Conservation (phyloP, 176 grass and related monocot species). For the Tillandsia leiboldiana region DNA sequence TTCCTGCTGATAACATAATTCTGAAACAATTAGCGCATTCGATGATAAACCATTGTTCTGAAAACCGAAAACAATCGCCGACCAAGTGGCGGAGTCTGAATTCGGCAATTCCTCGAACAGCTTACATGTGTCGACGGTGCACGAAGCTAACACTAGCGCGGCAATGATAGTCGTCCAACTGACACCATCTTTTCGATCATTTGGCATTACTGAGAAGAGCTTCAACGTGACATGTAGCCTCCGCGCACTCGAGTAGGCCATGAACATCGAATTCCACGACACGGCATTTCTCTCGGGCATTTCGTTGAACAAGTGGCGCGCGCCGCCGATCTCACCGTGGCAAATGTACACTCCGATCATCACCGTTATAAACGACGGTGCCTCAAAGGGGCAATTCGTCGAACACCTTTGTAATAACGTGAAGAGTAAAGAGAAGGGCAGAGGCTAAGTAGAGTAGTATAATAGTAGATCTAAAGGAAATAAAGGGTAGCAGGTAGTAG, state of each 20-base stretch:
- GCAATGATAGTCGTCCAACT: slow-evolving; percentile 1
- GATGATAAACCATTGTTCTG: not conserved
- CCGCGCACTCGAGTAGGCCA: not conserved
- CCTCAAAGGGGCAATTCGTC: not conserved
- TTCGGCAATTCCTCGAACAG: slow-evolving; percentile 1
- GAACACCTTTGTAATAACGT: not conserved
- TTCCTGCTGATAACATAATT: not conserved
- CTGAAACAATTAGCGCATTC: not conserved
- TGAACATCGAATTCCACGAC: slow-evolving; percentile 3
- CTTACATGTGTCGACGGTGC: not conserved
- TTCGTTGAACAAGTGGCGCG: not conserved
- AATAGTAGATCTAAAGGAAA: too few species aligned
- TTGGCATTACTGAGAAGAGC: not conserved
- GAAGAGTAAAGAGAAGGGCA: too few species aligned
- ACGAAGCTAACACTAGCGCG: not conserved
- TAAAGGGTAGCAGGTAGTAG: too few species aligned
- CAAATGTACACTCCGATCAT: slow-evolving; percentile 4
- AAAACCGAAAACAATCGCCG: not conserved
- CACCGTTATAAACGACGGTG: not conserved
- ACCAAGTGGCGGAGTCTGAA: not conserved
- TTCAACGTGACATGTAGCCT: not conserved
- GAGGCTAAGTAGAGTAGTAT: too few species aligned
- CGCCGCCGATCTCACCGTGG: not conserved
- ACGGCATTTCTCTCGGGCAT: not conserved
- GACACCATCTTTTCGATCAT: not conserved